Base-by-base conservation (phyloP, 1,139 yeast genomes). In the Lodderomyces pseudojiufengensis region DNA sequence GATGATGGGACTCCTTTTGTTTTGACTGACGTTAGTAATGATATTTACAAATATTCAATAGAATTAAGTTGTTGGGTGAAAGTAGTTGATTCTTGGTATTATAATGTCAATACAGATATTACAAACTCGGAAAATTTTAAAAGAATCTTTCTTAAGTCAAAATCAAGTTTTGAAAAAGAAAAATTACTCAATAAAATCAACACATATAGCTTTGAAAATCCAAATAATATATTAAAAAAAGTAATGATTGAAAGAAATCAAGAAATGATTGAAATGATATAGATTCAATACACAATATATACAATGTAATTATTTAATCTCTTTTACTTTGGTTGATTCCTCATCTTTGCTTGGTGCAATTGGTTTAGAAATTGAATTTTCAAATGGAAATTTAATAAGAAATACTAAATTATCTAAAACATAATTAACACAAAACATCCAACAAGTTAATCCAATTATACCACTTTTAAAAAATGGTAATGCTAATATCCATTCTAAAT, bases 381-480 rank as follows among this genome's bases (percentile, higher is more conserved):
- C 57, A 33, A 58, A 55, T 9, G 62, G 57, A 43, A 65, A 69
- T 18, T 50, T 44, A 1, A 57, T 38, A 43, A 66, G 42, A 32
- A 62, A 60, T 9, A 52, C 32, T 3, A 61, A 8, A 3, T 62
- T 50, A 2, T 57, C 40, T 24, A 69, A 38, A 4, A 69, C 71
- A 15, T 44, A 47, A 42, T 63, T 65, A 4, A 59, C 54, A 32
- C 64, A 54, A 51, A 60, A 68, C 64, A 70, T 67, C 79, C 79
- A 74, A 8, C 70, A 57, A 5, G 75, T 63, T 36, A 76, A 60
- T 3, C 82, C 80, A 13, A 78, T 60, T 1, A 73, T 66, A 4
- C 80, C 80, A n/a, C 60, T 53, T 9, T 76, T 73, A 12, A 80
- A 72, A 39, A 76, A 75, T 0, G 90, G 86, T 31, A 82, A 61